Evolutionary conservation across 306 rosid species (phyloP).

Genomic region (Castanospermum australe): DNA sequence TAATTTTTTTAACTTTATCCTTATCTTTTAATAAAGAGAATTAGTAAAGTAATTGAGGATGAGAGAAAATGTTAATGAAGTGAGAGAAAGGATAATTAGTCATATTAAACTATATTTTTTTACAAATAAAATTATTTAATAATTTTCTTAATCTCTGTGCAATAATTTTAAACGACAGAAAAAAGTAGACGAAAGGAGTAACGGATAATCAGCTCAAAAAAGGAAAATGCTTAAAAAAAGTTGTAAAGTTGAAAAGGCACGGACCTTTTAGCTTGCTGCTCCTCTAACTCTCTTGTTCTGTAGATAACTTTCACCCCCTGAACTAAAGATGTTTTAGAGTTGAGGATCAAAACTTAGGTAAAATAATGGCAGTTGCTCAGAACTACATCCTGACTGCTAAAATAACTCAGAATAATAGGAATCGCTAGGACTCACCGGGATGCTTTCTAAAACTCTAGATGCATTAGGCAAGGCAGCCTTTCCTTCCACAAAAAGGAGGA

Average conservation of each 20-base stretch:
- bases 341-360: slow-evolving; percentile 11
- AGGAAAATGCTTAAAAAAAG: neutral
- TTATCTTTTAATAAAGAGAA: too few relatives aligned
- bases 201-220: too few relatives aligned
- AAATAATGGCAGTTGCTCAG: slow-evolving; percentile 24
- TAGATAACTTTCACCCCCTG: slow-evolving; percentile 90
- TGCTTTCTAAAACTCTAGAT: slow-evolving; percentile 70
- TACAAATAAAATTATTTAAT: too few relatives aligned
- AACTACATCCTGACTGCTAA: neutral
- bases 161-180: too few relatives aligned
- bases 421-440: slow-evolving; percentile 66
- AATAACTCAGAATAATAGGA: neutral
- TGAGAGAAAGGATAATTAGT: too few relatives aligned
- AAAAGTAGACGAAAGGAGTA: too few relatives aligned
- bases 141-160: too few relatives aligned
- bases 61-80: too few relatives aligned
- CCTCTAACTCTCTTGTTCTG: slow-evolving; percentile 90
- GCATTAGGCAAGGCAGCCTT: slow-evolving; percentile 88
- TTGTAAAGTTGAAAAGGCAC: neutral
- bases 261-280: slow-evolving; percentile 89
- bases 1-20: too few relatives aligned
- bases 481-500: slow-evolving; percentile 90
- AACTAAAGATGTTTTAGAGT: neutral
- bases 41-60: too few relatives aligned
- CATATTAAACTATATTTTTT: too few relatives aligned